Evolutionary conservation across 2,329 filamentous ascomycete genomes (phyloP).

Genomic region (Tricladium varicosporioides): DNA sequence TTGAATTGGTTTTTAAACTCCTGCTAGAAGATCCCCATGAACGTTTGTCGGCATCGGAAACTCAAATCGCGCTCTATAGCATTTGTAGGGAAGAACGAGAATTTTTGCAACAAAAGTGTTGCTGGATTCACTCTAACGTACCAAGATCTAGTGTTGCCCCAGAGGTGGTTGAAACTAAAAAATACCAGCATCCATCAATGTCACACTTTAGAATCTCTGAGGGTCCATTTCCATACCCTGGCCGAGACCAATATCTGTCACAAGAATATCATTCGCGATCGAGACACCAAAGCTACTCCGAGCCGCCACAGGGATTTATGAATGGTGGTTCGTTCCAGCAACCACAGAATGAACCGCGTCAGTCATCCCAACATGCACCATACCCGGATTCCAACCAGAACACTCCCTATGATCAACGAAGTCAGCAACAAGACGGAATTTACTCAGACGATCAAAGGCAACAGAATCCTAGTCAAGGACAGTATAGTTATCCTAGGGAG

Average conservation of each 20-base stretch:
- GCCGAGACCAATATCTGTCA: too few species aligned
- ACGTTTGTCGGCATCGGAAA: neutral
- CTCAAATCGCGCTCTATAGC: neutral
- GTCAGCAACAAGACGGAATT: neutral
- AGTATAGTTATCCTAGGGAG: neutral
- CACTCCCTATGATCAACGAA: neutral
- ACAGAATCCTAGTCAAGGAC: neutral
- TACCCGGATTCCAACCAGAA: neutral
- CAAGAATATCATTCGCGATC: too few species aligned
- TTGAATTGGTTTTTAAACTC: constrained; percentile 1
- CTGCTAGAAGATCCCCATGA: neutral
- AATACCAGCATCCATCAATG: too few species aligned
- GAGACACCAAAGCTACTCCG: neutral
- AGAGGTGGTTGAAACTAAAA: too few species aligned
- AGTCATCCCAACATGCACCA: neutral
- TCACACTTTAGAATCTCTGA: too few species aligned
- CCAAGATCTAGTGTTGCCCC: neutral
- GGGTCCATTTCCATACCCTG: too few species aligned
- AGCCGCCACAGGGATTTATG: too few species aligned
- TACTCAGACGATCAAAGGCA: neutral
- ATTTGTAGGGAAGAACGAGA: neutral
- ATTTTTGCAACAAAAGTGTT: neutral
- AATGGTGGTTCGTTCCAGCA: too few species aligned
- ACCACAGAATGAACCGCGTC: neutral
- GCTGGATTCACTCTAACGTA: neutral